phyloP scores from a whole-genome alignment of 345 rosid genomes.

The Salix suchowensis region DNA sequence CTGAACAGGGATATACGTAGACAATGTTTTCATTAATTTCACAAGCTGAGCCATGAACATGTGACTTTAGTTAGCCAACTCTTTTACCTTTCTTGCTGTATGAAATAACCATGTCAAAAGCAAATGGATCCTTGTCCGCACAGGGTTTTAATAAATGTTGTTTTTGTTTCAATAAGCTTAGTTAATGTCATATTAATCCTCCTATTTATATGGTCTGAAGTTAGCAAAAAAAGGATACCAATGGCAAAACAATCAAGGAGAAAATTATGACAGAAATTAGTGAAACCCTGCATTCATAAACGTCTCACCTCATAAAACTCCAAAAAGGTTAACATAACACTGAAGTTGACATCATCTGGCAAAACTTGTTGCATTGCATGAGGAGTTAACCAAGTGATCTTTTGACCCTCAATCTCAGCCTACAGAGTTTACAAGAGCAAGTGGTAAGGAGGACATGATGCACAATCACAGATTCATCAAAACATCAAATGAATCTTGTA shows the following conservation, averaged over 20 bases:
- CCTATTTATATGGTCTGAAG: neutral
- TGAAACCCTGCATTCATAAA: neutral
- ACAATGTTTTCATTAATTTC: neutral
- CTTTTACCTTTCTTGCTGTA: neutral
- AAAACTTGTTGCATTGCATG: conserved; percentile 90
- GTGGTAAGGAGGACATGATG: neutral
- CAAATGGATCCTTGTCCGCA: neutral
- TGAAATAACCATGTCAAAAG: neutral
- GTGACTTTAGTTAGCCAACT: neutral
- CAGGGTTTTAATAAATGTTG: neutral
- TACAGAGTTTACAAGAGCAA: conserved; percentile 26
- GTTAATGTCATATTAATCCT: neutral
- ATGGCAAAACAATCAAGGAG: neutral
- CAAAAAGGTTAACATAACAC: conserved; percentile 77
- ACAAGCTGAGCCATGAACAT: neutral
- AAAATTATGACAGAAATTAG: neutral
- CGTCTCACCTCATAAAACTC: conserved; percentile 83
- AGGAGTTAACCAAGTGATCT: conserved; percentile 91
- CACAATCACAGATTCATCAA: neutral
- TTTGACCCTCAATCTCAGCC: conserved; percentile 98
- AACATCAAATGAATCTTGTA: neutral
- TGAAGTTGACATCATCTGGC: conserved; percentile 82
- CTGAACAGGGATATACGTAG: neutral
- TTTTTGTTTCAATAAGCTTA: neutral
- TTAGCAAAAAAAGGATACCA: neutral